Percentiles rank a stretch among this genome's conserved stretches.
Evolutionary conservation across 1,139 yeast genomes (phyloP).

Genomic region (Magnusiomyces magnusii): DNA sequence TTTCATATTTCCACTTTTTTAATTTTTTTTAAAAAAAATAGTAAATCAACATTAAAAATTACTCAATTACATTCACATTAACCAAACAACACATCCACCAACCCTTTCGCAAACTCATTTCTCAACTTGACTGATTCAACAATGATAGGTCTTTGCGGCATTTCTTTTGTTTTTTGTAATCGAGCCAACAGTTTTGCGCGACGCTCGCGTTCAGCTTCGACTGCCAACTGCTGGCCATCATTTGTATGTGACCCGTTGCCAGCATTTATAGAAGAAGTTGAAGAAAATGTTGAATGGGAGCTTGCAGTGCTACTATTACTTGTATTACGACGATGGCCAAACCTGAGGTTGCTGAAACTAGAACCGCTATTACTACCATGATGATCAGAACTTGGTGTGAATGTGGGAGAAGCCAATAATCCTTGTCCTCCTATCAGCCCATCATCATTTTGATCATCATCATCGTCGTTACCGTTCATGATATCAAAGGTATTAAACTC

Average conservation of each 20-base stretch:
- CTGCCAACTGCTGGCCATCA: constrained; percentile 1
- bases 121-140: constrained; percentile 27
- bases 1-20: too few species aligned
- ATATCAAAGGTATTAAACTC: constrained; percentile 48
- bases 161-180: constrained; percentile 16
- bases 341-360: neutral
- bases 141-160: constrained; percentile 29
- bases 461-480: constrained; percentile 32
- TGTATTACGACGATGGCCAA: neutral
- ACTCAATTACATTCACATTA: too few species aligned
- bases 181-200: constrained; percentile 18
- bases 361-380: neutral
- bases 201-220: constrained; percentile 17
- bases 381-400: neutral
- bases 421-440: neutral
- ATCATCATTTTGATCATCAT: constrained; percentile 30
- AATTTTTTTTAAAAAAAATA: neutral
- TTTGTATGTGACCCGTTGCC: neutral
- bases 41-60: too few species aligned
- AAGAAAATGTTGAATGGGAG: neutral
- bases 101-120: neutral
- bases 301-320: neutral
- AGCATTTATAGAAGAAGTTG: neutral
- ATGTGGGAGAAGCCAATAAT: neutral
- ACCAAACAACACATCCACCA: neutral